phyloP scores from a whole-genome alignment of 225 moss, liverwort and hornwort genomes.

The Bryum argenteum region DNA sequence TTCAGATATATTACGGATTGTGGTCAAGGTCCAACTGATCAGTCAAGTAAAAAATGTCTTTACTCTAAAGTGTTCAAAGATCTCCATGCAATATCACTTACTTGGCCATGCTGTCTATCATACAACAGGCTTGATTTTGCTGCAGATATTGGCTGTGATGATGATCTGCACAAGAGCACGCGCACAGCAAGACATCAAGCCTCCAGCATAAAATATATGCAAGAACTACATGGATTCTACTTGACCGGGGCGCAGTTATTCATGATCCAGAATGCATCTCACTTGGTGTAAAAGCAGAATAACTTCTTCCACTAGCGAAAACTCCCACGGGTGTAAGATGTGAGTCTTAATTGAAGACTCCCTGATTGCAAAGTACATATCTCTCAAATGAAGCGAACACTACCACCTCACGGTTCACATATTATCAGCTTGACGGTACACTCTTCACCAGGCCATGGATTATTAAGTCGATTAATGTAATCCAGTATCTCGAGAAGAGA shows the following conservation, averaged over 20 bases:
- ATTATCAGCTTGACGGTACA: conserved; percentile 4
- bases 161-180: conserved; percentile 39
- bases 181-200: conserved; percentile 16
- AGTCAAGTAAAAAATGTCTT: conserved; percentile 18
- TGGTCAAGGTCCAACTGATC: conserved; percentile 4
- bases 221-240: conserved; percentile 10
- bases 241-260: neutral
- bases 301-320: conserved; percentile 13
- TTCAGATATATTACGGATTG: neutral
- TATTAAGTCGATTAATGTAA: neutral
- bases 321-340: neutral
- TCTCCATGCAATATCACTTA: conserved; percentile 31
- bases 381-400: neutral
- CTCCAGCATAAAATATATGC: conserved; percentile 1
- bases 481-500: conserved; percentile 2
- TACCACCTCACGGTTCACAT: conserved; percentile 1
- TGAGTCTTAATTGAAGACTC: neutral
- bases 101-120: conserved; percentile 37
- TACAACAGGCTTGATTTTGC: conserved; percentile 34
- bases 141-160: conserved; percentile 28
- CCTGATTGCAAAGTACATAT: conserved; percentile 3
- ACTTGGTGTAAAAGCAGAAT: neutral
- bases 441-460: neutral
- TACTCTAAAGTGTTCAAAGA: conserved; percentile 1
- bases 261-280: neutral